phyloP scores from a whole-genome alignment of 805 yeast genomes.

The Yarrowia sp. region DNA sequence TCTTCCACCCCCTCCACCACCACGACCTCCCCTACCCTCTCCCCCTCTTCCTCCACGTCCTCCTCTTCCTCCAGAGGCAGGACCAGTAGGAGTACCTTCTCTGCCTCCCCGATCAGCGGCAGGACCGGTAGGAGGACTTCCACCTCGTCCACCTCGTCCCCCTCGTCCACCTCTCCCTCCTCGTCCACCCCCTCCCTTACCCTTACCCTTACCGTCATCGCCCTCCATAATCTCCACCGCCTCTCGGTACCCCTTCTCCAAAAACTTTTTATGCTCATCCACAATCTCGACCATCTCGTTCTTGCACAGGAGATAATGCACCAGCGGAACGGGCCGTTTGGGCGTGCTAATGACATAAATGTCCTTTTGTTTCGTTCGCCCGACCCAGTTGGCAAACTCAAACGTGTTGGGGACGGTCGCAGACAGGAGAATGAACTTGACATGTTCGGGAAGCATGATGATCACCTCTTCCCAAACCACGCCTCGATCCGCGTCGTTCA shows the following conservation, averaged over 20 bases:
- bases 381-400: conserved; percentile 99
- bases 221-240: conserved; percentile 53
- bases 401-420: conserved; percentile 99
- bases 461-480: conserved; percentile 99
- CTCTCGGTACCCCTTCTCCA: conserved; percentile 64
- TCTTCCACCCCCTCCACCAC: conserved; percentile 50
- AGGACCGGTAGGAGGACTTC: conserved; percentile 44
- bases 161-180: conserved; percentile 49
- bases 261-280: conserved; percentile 73
- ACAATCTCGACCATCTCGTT: conserved; percentile 74
- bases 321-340: conserved; percentile 95
- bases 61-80: conserved; percentile 47
- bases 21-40: conserved; percentile 47
- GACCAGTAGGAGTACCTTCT: conserved; percentile 38
- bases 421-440: conserved; percentile 85
- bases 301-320: conserved; percentile 85
- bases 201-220: conserved; percentile 48
- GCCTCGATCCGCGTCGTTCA: conserved; percentile 95
- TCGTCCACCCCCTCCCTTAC: conserved; percentile 48
- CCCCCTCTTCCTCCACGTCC: conserved; percentile 48
- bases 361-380: conserved; percentile 94
- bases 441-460: conserved; percentile 96
- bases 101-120: conserved; percentile 48
- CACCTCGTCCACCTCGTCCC: conserved; percentile 47
- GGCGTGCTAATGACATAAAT: conserved; percentile 96